Base-by-base conservation (phyloP, 2,329 filamentous ascomycete genomes). In the Talaromyces islandicus region DNA sequence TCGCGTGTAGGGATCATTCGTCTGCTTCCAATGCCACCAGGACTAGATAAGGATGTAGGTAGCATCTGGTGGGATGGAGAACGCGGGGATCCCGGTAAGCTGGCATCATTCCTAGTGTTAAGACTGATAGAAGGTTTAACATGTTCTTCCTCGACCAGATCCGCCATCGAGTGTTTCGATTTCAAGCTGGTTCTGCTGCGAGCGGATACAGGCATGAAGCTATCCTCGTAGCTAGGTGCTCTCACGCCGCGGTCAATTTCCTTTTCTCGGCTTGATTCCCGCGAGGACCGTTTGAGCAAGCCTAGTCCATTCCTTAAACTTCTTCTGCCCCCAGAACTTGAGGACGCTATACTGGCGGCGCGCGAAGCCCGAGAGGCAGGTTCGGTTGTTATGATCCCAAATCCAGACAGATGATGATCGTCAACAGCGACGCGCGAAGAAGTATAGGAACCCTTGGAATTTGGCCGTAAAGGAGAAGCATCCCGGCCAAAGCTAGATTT, bases 1-100 rank as follows among this genome's bases (percentile, higher is more conserved):
- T 89, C 87, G 59, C 88, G 82, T 7, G 80, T 73, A 0, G 89
- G 88, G 58, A 91, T 89, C 7, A 80, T 73, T 54, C 82, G 77
- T 2, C 81, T 80, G 58, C 76, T 81, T 27, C 76, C 69, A 65
- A 78, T 73, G 7, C 71, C 70, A 27, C 73, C 70, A 21, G 72
- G 73, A 32, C 70, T 74, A 54, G 64, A 66, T 25, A 66, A 63
- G 35, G 62, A 60, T 41, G 64, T 63, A 7, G 71, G 51, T 7
- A 56, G 12, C 35, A n/a, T n/a, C n/a, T n/a, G n/a, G n/a, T n/a
- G n/a, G n/a, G n/a, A n/a, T n/a, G 48, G 54, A n/a, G 54, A 25
- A 30, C 19, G 32, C 24, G 35, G 51, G 2, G 48, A 19, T 56
- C 43, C 50, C 14, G 27, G 30, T 29, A 19, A 14, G 17, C 46